Base-by-base conservation (phyloP, 2,329 filamentous ascomycete species). In the Verticillium albo-atrum region DNA sequence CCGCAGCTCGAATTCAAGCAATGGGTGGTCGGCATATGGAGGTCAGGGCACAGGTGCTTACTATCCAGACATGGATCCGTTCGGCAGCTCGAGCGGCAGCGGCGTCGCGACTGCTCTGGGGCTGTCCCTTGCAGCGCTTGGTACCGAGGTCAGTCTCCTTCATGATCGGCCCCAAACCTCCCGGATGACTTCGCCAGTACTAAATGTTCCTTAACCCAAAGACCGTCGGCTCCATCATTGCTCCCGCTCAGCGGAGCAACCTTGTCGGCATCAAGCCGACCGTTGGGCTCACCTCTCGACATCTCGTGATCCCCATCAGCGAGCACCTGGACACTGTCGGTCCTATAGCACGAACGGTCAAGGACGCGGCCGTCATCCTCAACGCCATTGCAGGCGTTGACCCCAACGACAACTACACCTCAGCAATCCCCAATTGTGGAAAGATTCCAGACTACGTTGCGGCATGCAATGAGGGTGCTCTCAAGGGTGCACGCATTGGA, bases 191-290 rank as follows among this genome's bases (percentile, higher is more conserved):
- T 52, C 17, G 14, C 37, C 10, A 47, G 37, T 6, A 47, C 37
- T 47, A 12, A 47, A 47, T 52, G 47, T 1, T 52, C 17, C 26
- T 32, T 14, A 32, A 32, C 30, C 7, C 9, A 14, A 32, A 32
- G 30, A 32, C 30, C 6, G 87, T 92, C 0, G 81, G 81, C 3
- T 82, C 82, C 4, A 90, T 92, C 17, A 90, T 91, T 67, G 87
- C 85, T 68, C 89, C 90, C 0, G 88, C 89, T 1, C 83, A 88
- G 69, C 77, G 87, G 3, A 90, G 89, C 68, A 82, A 79, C 2
- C 69, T 92, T 2, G 88, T 92, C 2, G 89, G 89, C 3, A 82
- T 92, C 70, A 92, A 92, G 73, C 89, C 89, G 1, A 92, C 89
- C 1, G 87, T 92, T 6, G 89, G 89, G 0, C 71, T 91, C 56